Evolutionary conservation across 441 rosid genomes (phyloP), one percentile per base, ranked within the genome.

Genomic region (Rhodomyrtus psidioides): DNA sequence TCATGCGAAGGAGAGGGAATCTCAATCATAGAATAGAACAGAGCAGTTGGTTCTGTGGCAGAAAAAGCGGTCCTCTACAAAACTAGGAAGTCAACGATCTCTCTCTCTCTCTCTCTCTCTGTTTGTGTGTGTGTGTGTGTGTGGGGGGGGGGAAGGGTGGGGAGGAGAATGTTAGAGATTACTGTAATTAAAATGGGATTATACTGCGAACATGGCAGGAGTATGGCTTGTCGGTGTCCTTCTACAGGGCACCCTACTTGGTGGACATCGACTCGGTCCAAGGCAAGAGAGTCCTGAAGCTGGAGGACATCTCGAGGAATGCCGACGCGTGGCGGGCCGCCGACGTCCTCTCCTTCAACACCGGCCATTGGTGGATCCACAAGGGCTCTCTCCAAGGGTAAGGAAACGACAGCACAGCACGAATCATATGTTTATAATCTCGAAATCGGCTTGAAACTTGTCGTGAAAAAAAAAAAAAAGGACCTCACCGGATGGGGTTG

Each of bases 331-430:
- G 98, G 98, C 89, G 88, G 65, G 82, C 89, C 23, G 96, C 94
- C 3, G 94, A 97, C 83, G 94, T 97, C 85, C 85, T 97, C 55
- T 84, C 91, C 46, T 96, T 96, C 75, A 94, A 97, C 94, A 97
- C 97, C 13, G 99, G 98, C 34, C 98, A 97, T 59, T 97, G 98
- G 98, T 96, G 99, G 99, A 92, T 59, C 85, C 99, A 96, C 88
- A 58, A 88, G 86, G 97, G 98, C 5, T 90, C 95, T 70, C 89
- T 92, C 82, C 95, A 93, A 89, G 99, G 96, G 99, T 96, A 49
- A 49, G 13, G 51, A 49, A 49, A 49, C 13, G 12, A 49, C 51
- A 49, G 51, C 13, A 49, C 51, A 49, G 13, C 51, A 49, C 51
- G 12, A 49, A 49, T 49, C 51, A 49, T 49, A 44, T 44, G 51